Conservation (phyloP, 352 stramenopile species). For the Globisporangium middletonii region DNA sequence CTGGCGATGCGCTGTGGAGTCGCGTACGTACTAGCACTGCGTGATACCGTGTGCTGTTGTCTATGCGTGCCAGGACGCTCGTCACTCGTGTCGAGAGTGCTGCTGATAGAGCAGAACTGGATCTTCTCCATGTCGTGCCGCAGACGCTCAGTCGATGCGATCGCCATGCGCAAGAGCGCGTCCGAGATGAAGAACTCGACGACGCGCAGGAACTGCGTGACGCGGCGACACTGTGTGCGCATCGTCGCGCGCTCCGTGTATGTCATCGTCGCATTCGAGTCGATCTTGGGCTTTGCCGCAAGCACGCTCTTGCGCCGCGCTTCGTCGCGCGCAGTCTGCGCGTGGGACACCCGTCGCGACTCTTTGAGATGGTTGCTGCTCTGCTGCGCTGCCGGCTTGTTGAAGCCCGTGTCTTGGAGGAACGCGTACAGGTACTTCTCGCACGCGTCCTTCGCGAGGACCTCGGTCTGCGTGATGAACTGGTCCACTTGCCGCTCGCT, state of each 20-base stretch:
- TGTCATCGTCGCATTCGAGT: constrained; percentile 73
- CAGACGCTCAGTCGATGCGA: constrained; percentile 44
- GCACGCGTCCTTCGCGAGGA: constrained; percentile 58
- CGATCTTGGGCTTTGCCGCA: constrained; percentile 10
- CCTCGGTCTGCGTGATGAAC: constrained; percentile 48
- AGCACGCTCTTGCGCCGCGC: constrained; percentile 14
- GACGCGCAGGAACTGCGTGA: constrained; percentile 89
- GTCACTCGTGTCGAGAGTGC: background rate
- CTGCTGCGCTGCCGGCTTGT: constrained; percentile 12
- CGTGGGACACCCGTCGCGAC: constrained; percentile 1
- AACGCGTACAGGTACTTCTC: constrained; percentile 58
- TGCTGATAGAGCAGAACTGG: constrained; percentile 14
- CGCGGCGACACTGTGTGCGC: constrained; percentile 85
- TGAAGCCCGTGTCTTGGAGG: constrained; percentile 50
- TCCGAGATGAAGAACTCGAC: constrained; percentile 89
- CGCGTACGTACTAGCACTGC: background rate
- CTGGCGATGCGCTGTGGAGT: background rate
- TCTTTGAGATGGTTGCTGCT: background rate
- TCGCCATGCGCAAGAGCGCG: constrained; percentile 65
- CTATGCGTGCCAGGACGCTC: background rate
- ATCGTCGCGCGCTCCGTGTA: constrained; percentile 93
- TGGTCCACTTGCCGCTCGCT: constrained; percentile 50
- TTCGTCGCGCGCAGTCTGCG: constrained; percentile 13
- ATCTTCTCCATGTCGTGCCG: constrained; percentile 38
- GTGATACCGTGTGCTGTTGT: background rate